Percentiles rank a stretch among this genome's conserved stretches.
Evolutionary conservation across 768 basidiomycete species (phyloP).

Genomic region (Polyporus arcularius): DNA sequence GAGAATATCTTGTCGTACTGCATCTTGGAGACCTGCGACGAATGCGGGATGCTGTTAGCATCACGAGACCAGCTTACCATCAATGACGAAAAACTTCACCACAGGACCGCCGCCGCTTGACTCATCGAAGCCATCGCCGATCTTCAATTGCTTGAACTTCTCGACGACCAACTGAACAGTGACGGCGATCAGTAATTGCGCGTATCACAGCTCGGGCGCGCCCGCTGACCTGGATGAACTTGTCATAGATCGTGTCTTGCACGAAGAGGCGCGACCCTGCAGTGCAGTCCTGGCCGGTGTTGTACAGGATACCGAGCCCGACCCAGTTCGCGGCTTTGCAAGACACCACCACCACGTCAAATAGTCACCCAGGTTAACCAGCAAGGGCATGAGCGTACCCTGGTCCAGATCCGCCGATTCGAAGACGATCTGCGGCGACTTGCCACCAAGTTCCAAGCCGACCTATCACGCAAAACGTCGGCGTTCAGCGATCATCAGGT

Average conservation of each 20-base stretch:
- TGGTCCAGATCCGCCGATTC: constrained; percentile 90
- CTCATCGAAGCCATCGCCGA: constrained; percentile 83
- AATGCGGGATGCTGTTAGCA: background rate
- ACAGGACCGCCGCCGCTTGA: constrained; percentile 79
- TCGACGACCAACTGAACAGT: constrained; percentile 46
- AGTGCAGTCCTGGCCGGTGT: constrained; percentile 91
- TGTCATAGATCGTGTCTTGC: constrained; percentile 85
- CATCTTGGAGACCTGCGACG: constrained; percentile 66
- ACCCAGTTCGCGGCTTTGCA: constrained; percentile 75
- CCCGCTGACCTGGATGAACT: constrained; percentile 54
- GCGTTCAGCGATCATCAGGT: background rate
- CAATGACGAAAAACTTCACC: constrained; percentile 43
- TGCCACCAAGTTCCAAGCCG: constrained; percentile 92
- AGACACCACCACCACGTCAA: background rate
- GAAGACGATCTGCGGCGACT: constrained; percentile 88
- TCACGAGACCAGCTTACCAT: background rate
- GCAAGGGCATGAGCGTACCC: constrained; percentile 41
- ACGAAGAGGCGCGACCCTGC: constrained; percentile 91
- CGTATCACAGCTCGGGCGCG: background rate
- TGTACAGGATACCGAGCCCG: constrained; percentile 83
- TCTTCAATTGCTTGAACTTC: constrained; percentile 66
- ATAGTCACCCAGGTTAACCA: background rate
- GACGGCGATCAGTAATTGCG: background rate
- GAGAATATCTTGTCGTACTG: constrained; percentile 87
- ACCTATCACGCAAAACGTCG: constrained; percentile 44